Base-by-base conservation (phyloP, 805 yeast species). In the Candida dendrica region DNA sequence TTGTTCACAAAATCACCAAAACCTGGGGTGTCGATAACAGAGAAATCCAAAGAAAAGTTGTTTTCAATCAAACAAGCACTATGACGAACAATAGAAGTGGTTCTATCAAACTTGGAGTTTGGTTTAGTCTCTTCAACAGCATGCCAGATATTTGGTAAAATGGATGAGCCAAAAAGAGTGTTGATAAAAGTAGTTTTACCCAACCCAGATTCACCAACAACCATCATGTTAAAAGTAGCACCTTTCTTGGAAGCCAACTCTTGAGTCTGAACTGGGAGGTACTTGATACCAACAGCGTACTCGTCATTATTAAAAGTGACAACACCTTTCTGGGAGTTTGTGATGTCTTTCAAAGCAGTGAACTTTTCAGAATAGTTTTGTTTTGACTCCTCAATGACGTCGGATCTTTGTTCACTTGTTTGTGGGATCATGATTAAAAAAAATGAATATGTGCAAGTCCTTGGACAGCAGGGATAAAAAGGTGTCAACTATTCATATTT, bases 121-220 rank as follows among this genome's bases (percentile, higher is more conserved):
- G 67, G 60, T 35, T 56, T 58, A n/a, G 60, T 67, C 43, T 57
- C 58, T 38, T 58, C 63, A 61, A 52, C 68, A 37, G 64, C 68
- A 55, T 57, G 71, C 74, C 50, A 61, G 51, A 55, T 65, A 63
- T 47, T 64, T 55, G 63, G 68, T 50, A 59, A 60, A 40, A 61
- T 66, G 40, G 56, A 34, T 2, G 81, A 64, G 36, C 82, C 81
- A 59, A 87, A 84, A 47, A 90, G 69, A 8, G 95, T 81, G 68
- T 90, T 86, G 51, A 88, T 66, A 48, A 89, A 86, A 1, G 91
- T 78, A 4, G 87, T 77, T 58, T 86, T 87, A 37, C 95, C 96
- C 40, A 85, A 70, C 3, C 96, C 96, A 39, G 84, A 71, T 61
- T 84, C 89, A 26, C 97, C 96, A 38, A 84, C 89, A 31, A 88